Evolutionary conservation across 1,284 basidiomycete species (phyloP).

Genomic region (Cutaneotrichosporon arboriforme): DNA sequence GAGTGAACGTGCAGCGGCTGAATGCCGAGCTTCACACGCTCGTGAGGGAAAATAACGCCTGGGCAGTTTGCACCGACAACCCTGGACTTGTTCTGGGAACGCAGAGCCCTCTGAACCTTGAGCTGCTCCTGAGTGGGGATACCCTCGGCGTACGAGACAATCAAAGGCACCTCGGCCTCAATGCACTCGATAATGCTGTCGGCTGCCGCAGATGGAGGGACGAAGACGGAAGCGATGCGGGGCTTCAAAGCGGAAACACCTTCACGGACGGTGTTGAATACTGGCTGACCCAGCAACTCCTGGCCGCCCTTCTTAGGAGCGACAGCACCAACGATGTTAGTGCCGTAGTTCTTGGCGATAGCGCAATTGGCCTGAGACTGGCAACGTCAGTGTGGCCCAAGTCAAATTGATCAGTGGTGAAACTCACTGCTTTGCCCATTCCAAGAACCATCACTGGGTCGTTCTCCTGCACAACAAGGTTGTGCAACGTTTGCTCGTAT

Average conservation of each 20-base stretch:
- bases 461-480: slow-evolving; percentile 80
- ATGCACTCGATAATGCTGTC: slow-evolving; percentile 92
- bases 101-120: slow-evolving; percentile 81
- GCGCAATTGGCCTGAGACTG: slow-evolving; percentile 11
- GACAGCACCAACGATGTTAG: slow-evolving; percentile 90
- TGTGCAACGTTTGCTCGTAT: slow-evolving; percentile 69
- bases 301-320: slow-evolving; percentile 92
- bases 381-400: not conserved
- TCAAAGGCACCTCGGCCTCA: slow-evolving; percentile 84
- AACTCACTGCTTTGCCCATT: slow-evolving; percentile 17
- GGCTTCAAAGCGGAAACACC: slow-evolving; percentile 48
- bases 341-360: slow-evolving; percentile 56
- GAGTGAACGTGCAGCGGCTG: slow-evolving; percentile 91
- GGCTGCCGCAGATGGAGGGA: slow-evolving; percentile 55
- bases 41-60: slow-evolving; percentile 72
- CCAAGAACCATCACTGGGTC: slow-evolving; percentile 84
- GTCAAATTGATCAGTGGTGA: not conserved
- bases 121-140: slow-evolving; percentile 56
- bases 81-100: slow-evolving; percentile 82
- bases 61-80: slow-evolving; percentile 87
- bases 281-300: slow-evolving; percentile 78
- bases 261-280: slow-evolving; percentile 83
- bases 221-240: slow-evolving; percentile 18
- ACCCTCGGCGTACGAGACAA: slow-evolving; percentile 90
- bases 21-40: slow-evolving; percentile 97